Evolutionary conservation across 176 grass and related monocot species (phyloP), one percentile per base, ranked within the genome.

Genomic region (Aechmea fasciata): DNA sequence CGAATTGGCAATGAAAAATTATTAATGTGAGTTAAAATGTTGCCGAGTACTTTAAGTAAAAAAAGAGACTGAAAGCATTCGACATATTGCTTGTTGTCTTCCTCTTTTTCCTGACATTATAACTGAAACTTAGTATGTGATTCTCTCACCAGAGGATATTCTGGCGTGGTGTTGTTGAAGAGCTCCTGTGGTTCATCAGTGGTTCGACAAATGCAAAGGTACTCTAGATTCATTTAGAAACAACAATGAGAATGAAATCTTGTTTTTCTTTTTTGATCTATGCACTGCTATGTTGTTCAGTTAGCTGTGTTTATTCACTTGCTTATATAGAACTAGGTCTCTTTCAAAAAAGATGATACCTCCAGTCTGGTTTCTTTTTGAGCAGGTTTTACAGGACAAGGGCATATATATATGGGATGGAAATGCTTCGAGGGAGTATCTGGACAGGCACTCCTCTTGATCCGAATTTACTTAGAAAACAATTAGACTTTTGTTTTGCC

Each of bases 171-270:
- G 84, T 90, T 74, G 73, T 90, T 14, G 91, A 96, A 85, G 91
- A 90, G 82, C 87, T 96, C 22, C 64, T 96, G 59, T 96, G 91
- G 91, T 96, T 96, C 73, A 90, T 96, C 64, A 90, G 84, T 83
- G 91, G 91, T 33, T 96, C 82, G 19, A 96, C 91, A 63, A 90
- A 83, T 76, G 84, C 82, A 50, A 90, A 96, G 91, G 91, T 89
- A 64, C 28, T 14, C 15, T 53, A 11, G 49, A 26, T 71, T 69
- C 11, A 76, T 48, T 78, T 64, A 76, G 70, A 41, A 41, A 41
- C 33, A 41, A 41, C 33, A 41, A 41, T 7, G 33, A 41, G 4
- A 17, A 3, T 17, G 19, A 59, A 59, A n/a, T 59, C 19, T n/a
- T 18, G 20, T 1, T 59, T 59, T 9, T 7, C 14, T 6, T 59